Evolutionary conservation across 2,329 filamentous ascomycete genomes (phyloP).

Genomic region (Hawksworthiomyces lignivorus): DNA sequence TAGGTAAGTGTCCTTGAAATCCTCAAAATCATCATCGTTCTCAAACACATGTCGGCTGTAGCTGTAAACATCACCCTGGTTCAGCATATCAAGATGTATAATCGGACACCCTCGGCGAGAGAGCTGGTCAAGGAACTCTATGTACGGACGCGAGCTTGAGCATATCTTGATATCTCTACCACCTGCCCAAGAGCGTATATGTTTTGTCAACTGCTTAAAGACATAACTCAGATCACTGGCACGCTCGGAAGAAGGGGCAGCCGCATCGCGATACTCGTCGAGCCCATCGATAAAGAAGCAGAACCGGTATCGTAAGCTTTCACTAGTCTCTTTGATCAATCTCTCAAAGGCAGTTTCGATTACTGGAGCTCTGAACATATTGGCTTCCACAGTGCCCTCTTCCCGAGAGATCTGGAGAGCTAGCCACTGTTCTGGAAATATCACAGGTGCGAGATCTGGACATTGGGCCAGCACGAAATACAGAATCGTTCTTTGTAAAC

Average conservation of each 20-base stretch:
- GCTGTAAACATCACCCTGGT: not conserved
- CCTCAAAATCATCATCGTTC: not conserved
- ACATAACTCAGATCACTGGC: not conserved
- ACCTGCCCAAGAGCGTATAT: too few relatives aligned
- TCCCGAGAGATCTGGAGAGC: not conserved
- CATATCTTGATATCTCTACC: too few relatives aligned
- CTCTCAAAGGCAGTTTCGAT: too few relatives aligned
- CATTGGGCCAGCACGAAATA: not conserved
- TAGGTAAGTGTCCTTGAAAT: not conserved
- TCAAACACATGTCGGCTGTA: not conserved
- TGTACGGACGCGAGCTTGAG: not conserved
- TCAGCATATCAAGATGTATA: not conserved
- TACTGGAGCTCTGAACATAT: too few relatives aligned
- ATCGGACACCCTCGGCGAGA: not conserved
- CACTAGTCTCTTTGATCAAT: too few relatives aligned
- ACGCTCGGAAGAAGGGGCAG: not conserved
- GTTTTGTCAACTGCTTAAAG: not conserved
- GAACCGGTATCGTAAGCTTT: conserved; percentile 1
- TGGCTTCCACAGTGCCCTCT: too few relatives aligned
- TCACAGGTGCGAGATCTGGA: not conserved
- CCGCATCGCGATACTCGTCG: conserved; percentile 4
- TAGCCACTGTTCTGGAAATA: conserved; percentile 1
- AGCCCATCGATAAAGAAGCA: conserved; percentile 3
- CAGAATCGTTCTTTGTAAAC: not conserved
- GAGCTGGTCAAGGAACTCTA: not conserved